Percentiles rank a stretch among this genome's conserved stretches.
Evolutionary conservation across 331 rosid species (phyloP).

Genomic region (Quercus lobata): DNA sequence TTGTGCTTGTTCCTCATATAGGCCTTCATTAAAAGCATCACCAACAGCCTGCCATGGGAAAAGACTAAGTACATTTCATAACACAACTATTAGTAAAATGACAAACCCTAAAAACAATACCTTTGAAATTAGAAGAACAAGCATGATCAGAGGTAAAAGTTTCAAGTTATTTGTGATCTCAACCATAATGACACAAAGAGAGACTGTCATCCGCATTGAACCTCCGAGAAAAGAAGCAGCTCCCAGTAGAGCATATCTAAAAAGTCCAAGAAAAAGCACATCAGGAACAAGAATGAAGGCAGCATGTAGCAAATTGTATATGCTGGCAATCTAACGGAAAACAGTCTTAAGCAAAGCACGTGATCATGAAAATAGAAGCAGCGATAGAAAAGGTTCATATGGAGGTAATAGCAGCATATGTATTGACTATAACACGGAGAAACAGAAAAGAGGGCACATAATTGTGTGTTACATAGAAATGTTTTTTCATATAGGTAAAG

Average conservation of each 20-base stretch:
- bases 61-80: conserved; percentile 9
- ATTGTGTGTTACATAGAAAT: background rate
- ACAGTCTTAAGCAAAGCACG: background rate
- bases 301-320: background rate
- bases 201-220: conserved; percentile 97
- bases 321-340: background rate
- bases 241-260: conserved; percentile 85
- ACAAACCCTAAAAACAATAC: conserved; percentile 33
- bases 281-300: background rate
- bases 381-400: background rate
- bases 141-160: conserved; percentile 88
- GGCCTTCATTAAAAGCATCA: conserved; percentile 94
- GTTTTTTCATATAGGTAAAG: too few species aligned
- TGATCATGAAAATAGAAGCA: background rate
- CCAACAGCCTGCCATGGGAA: conserved; percentile 79
- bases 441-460: background rate
- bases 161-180: conserved; percentile 92
- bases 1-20: conserved; percentile 87
- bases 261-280: conserved; percentile 9
- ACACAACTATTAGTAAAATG: conserved; percentile 3
- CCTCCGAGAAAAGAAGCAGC: conserved; percentile 86
- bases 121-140: conserved; percentile 97
- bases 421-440: background rate
- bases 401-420: background rate
- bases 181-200: conserved; percentile 97